Evolutionary conservation across 73 alveolate genomes (phyloP), one percentile per base, ranked within the genome.

Genomic region (Blepharisma japonicum): DNA sequence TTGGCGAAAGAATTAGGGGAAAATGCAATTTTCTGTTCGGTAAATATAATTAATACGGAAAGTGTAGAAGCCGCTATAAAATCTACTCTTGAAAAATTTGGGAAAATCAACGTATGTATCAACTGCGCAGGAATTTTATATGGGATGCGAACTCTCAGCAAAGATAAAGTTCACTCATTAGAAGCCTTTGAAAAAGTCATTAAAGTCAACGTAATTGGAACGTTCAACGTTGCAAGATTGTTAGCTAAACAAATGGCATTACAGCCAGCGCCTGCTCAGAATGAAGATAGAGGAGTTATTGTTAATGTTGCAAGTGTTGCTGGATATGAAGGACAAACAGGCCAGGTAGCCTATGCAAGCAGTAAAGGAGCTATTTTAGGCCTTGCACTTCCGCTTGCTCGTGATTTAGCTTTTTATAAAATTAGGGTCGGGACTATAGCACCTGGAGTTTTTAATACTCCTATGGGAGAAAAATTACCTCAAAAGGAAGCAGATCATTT

Each of bases 351-450:
- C 38, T 94, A 94, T 87, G 86, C 95, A 51, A 93, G 95, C n/a
- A 71, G 94, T 55, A 94, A 94, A 82, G 98, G 98, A 8, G 98
- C 96, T 51, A 81, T 94, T 20, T 85, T 79, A 14, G 96, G 96
- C 38, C 89, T 94, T 87, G 86, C 97, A n/a, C 81, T 90, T 49
- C 98, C 98, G 20, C 90, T 94, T 94, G 97, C 98, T 39, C 87
- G 98, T 77, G 98, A 94, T 77, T 82, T 94, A 68, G 97, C 97
- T 21, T 79, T 82, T 46, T 89, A 46, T 71, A 95, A 95, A 45
- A 90, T 92, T 46, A 89, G 98, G 80, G 97, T 94, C 8, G 83
- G 56, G 27, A 76, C 97, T n/a, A 81, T 94, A 23, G 97, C 97
- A 25, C 98, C 98, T 20, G 97, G 97, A 38, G 78, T 90, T 38